Evolutionary conservation across 148 eudicot species (phyloP).

Genomic region (Camellia sinensis): DNA sequence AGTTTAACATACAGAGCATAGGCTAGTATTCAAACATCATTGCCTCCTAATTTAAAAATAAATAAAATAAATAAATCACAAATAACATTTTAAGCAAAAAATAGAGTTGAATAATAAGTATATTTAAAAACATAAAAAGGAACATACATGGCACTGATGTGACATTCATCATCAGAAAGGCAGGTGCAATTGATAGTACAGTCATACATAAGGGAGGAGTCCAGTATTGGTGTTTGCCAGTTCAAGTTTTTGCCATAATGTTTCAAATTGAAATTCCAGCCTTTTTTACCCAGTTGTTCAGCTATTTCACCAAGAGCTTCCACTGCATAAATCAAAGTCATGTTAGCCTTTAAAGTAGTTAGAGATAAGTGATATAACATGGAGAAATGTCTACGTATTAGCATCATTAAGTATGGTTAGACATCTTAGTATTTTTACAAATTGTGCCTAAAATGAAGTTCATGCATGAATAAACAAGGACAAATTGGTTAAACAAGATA

Average conservation of each 20-base stretch:
- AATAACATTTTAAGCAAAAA: no score
- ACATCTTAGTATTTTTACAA: background rate
- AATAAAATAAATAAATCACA: no score
- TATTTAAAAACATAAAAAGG: no score
- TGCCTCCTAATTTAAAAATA: no score
- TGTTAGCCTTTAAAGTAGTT: no score
- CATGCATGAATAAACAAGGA: no score
- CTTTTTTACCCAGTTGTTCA: slow-evolving; percentile 23
- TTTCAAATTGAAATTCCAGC: slow-evolving; percentile 31
- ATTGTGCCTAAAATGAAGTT: no score
- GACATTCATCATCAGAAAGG: slow-evolving; percentile 17
- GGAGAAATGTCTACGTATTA: background rate
- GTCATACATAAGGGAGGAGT: slow-evolving; percentile 9
- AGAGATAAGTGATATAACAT: no score
- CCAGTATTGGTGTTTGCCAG: slow-evolving; percentile 10
- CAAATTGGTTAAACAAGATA: no score
- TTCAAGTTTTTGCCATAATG: slow-evolving; percentile 20
- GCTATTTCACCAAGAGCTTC: slow-evolving; percentile 32
- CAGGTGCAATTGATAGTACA: slow-evolving; percentile 26
- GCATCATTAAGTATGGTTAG: background rate
- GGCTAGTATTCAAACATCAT: no score
- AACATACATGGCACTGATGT: slow-evolving; percentile 24
- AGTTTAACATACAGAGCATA: no score
- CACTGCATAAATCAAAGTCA: slow-evolving; percentile 11
- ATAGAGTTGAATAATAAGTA: no score